A percentile compares a stretch with the other conserved stretches of the same genome.
Evolutionary conservation across 139 green algal genomes (phyloP).

Genomic region (Picochlorum costavermella): DNA sequence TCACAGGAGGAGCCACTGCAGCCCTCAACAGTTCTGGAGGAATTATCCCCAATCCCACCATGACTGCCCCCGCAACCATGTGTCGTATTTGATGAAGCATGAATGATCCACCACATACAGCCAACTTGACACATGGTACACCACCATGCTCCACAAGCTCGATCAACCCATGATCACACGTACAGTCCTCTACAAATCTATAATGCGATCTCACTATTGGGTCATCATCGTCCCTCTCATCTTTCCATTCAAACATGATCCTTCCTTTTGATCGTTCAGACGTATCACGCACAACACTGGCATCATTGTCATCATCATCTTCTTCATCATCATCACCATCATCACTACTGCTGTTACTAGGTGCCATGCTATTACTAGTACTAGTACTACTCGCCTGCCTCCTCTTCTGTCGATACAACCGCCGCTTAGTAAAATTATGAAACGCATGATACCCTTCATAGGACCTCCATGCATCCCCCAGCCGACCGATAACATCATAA

Average conservation of each 20-base stretch:
- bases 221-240: not conserved
- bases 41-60: slow-evolving; percentile 46
- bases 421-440: slow-evolving; percentile 53
- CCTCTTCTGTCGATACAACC: slow-evolving; percentile 29
- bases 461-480: slow-evolving; percentile 22
- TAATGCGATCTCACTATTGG: not conserved
- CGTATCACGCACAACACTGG: not conserved
- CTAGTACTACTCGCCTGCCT: not conserved
- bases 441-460: slow-evolving; percentile 44
- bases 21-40: slow-evolving; percentile 51
- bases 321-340: not conserved
- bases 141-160: slow-evolving; percentile 41
- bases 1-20: slow-evolving; percentile 42
- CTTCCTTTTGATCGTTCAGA: not conserved
- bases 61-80: slow-evolving; percentile 68
- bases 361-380: not conserved
- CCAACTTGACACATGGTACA: slow-evolving; percentile 37
- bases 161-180: not conserved
- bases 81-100: slow-evolving; percentile 74
- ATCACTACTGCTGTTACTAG: too few species aligned
- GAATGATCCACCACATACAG: slow-evolving; percentile 51
- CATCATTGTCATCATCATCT: not conserved
- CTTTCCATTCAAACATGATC: not conserved
- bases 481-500: slow-evolving; percentile 11
- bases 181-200: slow-evolving; percentile 20